Evolutionary conservation across 2,329 filamentous ascomycete species (phyloP).

Genomic region (Trichoderma sp.): DNA sequence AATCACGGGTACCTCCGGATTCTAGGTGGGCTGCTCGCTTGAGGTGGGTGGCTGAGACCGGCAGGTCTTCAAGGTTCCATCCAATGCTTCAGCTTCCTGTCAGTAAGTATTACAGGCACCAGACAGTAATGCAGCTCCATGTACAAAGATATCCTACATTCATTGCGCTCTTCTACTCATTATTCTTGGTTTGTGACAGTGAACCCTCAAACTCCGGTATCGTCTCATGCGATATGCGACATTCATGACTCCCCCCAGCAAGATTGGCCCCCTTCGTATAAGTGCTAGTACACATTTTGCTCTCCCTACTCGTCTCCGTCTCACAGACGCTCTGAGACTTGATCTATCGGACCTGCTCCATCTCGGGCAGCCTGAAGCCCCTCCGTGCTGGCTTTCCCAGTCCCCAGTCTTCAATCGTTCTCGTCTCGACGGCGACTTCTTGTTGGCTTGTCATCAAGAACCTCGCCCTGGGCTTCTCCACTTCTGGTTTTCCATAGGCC

Average conservation of each 20-base stretch:
- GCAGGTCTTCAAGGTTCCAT: not conserved
- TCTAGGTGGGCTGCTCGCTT: not conserved
- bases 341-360: slow-evolving; percentile 37
- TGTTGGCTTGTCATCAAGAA: slow-evolving; percentile 38
- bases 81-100: not conserved
- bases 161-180: slow-evolving; percentile 5
- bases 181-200: slow-evolving; percentile 13
- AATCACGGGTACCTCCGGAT: slow-evolving; percentile 12
- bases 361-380: slow-evolving; percentile 34
- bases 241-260: slow-evolving; percentile 3
- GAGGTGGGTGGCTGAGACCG: not conserved
- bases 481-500: slow-evolving; percentile 48
- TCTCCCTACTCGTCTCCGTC: not conserved
- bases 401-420: slow-evolving; percentile 28
- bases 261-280: slow-evolving; percentile 15
- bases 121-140: not conserved
- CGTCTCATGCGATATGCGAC: slow-evolving; percentile 26
- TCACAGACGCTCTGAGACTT: not conserved
- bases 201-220: slow-evolving; percentile 27
- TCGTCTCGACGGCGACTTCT: not conserved
- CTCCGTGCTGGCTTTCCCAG: slow-evolving; percentile 31
- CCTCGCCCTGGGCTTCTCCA: slow-evolving; percentile 31
- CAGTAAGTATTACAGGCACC: not conserved
- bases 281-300: slow-evolving; percentile 6
- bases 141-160: not conserved